Evolutionary conservation across 495 filamentous ascomycete species (phyloP).

Genomic region (Xylaria castorea): DNA sequence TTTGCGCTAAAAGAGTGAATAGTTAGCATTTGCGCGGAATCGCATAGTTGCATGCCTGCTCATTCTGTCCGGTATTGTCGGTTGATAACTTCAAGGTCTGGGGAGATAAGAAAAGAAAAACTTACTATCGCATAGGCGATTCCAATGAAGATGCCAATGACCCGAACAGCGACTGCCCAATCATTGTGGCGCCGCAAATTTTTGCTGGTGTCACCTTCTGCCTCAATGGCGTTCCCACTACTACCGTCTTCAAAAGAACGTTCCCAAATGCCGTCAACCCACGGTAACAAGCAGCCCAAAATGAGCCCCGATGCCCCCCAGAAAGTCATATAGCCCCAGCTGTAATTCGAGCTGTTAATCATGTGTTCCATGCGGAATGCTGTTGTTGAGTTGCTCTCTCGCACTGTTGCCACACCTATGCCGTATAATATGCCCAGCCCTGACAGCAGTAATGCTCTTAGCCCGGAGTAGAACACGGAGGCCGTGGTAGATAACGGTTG

Average conservation of each 20-base stretch:
- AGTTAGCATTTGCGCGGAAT: constrained; percentile 20
- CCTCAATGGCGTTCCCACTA: constrained; percentile 28
- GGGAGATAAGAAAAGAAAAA: constrained; percentile 25
- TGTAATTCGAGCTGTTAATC: constrained; percentile 53
- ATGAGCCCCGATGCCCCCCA: constrained; percentile 84
- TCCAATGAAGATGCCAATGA: constrained; percentile 92
- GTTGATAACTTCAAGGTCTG: constrained; percentile 5
- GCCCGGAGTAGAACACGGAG: constrained; percentile 44
- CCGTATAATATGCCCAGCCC: constrained; percentile 85
- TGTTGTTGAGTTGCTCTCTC: constrained; percentile 34
- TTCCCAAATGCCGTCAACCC: constrained; percentile 74
- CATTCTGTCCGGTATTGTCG: background rate
- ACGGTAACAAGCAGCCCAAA: constrained; percentile 81
- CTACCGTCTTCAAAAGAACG: constrained; percentile 38
- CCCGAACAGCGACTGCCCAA: constrained; percentile 83
- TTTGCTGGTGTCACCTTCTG: constrained; percentile 29
- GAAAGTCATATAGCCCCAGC: constrained; percentile 72
- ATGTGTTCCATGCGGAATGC: constrained; percentile 66
- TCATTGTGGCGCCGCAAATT: constrained; percentile 52
- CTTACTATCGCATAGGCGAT: constrained; percentile 95
- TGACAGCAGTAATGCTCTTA: constrained; percentile 74
- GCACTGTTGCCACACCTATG: constrained; percentile 79
- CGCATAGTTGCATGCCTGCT: background rate
- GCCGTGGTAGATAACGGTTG: constrained; percentile 31
- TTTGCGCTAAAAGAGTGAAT: constrained; percentile 64